Base-by-base conservation (phyloP, 257 asterid species). In the Galeopsis tetrahit region DNA sequence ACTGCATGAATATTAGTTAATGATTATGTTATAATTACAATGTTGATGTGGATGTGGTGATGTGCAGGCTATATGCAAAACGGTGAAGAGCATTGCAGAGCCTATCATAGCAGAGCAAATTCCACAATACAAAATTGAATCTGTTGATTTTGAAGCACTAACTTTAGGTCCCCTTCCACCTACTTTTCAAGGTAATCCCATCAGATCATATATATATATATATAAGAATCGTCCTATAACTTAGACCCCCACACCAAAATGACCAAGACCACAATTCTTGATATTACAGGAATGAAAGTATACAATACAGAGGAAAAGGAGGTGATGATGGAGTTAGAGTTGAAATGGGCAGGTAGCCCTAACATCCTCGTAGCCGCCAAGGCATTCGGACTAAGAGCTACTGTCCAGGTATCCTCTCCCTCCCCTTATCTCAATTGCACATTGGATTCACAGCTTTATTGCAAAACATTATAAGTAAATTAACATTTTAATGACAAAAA, bases 91-190 rank as follows among this genome's bases (percentile, higher is more conserved):
- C 62, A 92, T 85, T 36, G 91, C 92, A 53, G 88, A 75, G 73
- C 96, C 96, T 28, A 90, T 92, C 64, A 90, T 92, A 69, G 92
- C 94, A 39, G 96, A 92, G 80, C 87, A 88, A 78, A 92, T 90
- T 64, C 95, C 96, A 7, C 74, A 88, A 42, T 92, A 77, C 90
- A 92, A 92, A 86, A 88, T 90, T 36, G 94, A 90, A 1, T 75
- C 90, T 0, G 92, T 92, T 21, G 90, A 90, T 17, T 90, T 92
- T 71, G 85, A 87, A 80, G 62, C 78, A 10, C 87, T 92, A 2
- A 86, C 96, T 56, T 80, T 92, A 78, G 98, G 96, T 72, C 49
- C 72, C 72, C 77, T 92, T 39, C 94, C 98, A 38, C 94, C 92
- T 76, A 86, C 94, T 63, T 92, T 92, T 82, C 98, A 90, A 92